Base-by-base conservation (phyloP, 1,284 basidiomycete genomes). In the Apiotrichum mycotoxinovorans region DNA sequence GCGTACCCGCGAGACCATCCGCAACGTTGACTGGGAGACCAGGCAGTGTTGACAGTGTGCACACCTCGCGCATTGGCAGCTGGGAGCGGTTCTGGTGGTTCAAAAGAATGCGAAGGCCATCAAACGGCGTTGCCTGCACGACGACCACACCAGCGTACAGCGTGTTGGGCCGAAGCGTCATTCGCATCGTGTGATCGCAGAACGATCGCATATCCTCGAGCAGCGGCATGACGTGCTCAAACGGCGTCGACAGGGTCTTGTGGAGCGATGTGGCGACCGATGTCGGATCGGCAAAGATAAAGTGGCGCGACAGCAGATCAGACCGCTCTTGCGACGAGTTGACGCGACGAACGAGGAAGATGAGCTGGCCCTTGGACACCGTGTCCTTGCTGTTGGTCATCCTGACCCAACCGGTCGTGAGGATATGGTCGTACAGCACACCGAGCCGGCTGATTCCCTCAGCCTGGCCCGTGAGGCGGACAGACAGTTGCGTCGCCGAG, bases 391-490 rank as follows among this genome's bases (percentile, higher is more conserved):
- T 63, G 55, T 67, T 66, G 48, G 57, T 49, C 18, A 75, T 58
- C 45, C 68, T 67, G 48, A 76, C 75, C 67, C 74, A 74, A 22
- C 78, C 78, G 27, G 78, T 79, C 3, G 78, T 78, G 41, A 79
- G 62, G 46, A 80, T 78, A 51, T 72, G 73, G 60, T 80, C 79
- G 58, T 76, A 79, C 23, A 80, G 55, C 0, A 80, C 78, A 18
- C 79, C 79, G 12, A 79, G 61, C 15, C 70, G 62, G 35, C 67
- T 61, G 23, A 75, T 70, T n/a, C 71, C 71, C 34, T 72, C 65
- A 34, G 65, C 60, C 35, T 68, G 64, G 2, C 77, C 77, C 1
- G 72, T 73, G 7, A 79, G 61, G 5, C 66, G 56, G 5, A 66
- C 60, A 2, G 76, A 72, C 20, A 79, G 59, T 34, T 72, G 64